These are phyloP conservation scores for Rhodotorula sp. DNA, from an alignment of 1,284 basidiomycete genomes.

Conservation along the genomic window DNA sequence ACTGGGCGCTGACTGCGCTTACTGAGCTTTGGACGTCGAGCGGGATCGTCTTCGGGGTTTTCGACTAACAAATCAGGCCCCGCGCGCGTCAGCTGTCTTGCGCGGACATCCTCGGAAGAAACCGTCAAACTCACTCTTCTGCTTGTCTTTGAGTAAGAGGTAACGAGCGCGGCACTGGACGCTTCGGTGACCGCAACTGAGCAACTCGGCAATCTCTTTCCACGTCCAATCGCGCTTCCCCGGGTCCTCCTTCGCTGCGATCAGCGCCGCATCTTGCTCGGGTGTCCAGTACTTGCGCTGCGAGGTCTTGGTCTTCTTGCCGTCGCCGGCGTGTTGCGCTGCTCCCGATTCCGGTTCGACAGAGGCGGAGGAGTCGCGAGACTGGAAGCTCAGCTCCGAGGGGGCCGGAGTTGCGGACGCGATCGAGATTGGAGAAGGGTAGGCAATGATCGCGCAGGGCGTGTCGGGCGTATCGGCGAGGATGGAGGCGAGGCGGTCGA, in stretches of 20 bases:
- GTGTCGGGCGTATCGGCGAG: too few relatives aligned
- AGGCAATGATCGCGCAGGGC: background rate
- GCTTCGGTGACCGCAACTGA: background rate
- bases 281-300: constrained; percentile 3
- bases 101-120: too few relatives aligned
- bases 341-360: background rate
- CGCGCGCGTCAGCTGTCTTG: background rate
- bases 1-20: too few relatives aligned
- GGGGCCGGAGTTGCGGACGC: background rate
- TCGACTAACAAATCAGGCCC: background rate
- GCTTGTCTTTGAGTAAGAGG: constrained; percentile 8
- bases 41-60: too few relatives aligned
- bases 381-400: background rate
- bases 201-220: background rate
- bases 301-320: background rate
- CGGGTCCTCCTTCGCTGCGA: background rate
- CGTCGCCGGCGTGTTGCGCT: background rate
- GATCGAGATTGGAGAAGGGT: background rate
- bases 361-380: background rate
- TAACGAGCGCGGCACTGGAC: constrained; percentile 7
- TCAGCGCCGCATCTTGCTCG: background rate
- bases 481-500: too few relatives aligned
- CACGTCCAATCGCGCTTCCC: background rate
- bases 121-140: background rate
- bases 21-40: too few relatives aligned